Conservation (phyloP, 352 stramenopile species). For the Phytopythium aichiense region DNA sequence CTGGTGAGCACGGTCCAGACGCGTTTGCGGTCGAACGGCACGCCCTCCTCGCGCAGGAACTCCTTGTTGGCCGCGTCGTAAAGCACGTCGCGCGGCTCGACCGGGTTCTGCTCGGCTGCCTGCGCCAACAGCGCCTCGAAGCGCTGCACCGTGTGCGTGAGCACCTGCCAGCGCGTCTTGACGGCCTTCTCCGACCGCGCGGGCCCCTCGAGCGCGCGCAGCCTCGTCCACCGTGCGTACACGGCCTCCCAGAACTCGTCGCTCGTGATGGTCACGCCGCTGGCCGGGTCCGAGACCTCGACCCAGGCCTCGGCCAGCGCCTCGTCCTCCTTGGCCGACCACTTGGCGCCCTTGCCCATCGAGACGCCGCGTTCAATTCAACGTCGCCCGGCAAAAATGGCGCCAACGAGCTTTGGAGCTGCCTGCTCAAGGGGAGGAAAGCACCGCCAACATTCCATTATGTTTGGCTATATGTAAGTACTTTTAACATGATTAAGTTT, state of each 20-base stretch:
- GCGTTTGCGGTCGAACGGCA: slow-evolving; percentile 8
- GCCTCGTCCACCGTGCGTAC: slow-evolving; percentile 8
- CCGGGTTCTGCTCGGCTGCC: not conserved
- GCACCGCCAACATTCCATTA: not conserved
- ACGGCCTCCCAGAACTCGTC: slow-evolving; percentile 15
- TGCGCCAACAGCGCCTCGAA: slow-evolving; percentile 10
- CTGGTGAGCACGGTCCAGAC: slow-evolving; percentile 7
- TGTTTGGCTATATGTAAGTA: not conserved
- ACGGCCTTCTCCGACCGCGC: slow-evolving; percentile 15
- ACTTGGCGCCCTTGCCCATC: slow-evolving; percentile 17
- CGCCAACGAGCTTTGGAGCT: not conserved
- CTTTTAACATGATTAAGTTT: not conserved
- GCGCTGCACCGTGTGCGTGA: slow-evolving; percentile 12
- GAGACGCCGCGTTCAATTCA: not conserved
- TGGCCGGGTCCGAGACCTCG: slow-evolving; percentile 7
- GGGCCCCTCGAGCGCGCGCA: slow-evolving; percentile 4
- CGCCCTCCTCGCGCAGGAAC: slow-evolving; percentile 4
- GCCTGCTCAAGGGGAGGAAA: not conserved
- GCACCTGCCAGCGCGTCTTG: slow-evolving; percentile 14
- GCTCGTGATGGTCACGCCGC: slow-evolving; percentile 6
- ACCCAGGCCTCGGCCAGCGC: slow-evolving; percentile 16
- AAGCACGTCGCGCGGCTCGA: slow-evolving; percentile 1
- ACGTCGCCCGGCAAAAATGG: not conserved
- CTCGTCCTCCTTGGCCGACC: slow-evolving; percentile 10
- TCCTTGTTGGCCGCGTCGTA: slow-evolving; percentile 7